Conservation (phyloP, 257 asterid species). For the Solanum piurae region DNA sequence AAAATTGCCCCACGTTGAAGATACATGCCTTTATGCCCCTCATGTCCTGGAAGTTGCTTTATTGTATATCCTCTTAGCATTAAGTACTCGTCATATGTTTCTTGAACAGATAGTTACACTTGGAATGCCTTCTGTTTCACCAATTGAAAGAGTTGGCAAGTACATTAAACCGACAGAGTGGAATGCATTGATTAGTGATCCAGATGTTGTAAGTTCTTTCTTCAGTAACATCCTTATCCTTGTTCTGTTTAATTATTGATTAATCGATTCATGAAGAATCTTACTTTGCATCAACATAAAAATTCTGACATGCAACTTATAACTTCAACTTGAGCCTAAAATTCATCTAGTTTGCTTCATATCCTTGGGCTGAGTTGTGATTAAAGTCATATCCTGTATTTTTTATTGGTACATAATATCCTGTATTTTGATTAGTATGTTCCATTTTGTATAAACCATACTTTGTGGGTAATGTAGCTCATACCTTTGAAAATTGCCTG, state of each 20-base stretch:
- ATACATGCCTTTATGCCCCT: background rate
- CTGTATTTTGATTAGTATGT: background rate
- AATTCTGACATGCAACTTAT: background rate
- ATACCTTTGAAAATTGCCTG: background rate
- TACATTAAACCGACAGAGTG: slow-evolving; percentile 79
- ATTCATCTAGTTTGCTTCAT: background rate
- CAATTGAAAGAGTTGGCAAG: slow-evolving; percentile 77
- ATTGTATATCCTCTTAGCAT: background rate
- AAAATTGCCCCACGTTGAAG: background rate
- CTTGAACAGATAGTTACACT: slow-evolving; percentile 75
- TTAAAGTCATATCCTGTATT: background rate
- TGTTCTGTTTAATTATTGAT: background rate
- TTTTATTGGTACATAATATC: background rate
- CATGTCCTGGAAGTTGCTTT: background rate
- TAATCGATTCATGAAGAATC: background rate
- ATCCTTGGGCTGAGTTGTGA: background rate
- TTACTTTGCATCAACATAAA: background rate
- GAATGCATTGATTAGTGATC: slow-evolving; percentile 76
- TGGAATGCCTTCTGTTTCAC: slow-evolving; percentile 93
- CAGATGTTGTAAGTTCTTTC: slow-evolving; percentile 53
- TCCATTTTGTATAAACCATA: background rate
- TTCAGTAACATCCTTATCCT: background rate
- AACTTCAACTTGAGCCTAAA: background rate
- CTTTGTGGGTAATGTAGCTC: background rate
- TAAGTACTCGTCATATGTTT: background rate